A percentile compares a stretch with the other conserved stretches of the same genome.
Evolutionary conservation across 2,329 filamentous ascomycete species (phyloP).

Genomic region (Colletotrichum tofieldiae): DNA sequence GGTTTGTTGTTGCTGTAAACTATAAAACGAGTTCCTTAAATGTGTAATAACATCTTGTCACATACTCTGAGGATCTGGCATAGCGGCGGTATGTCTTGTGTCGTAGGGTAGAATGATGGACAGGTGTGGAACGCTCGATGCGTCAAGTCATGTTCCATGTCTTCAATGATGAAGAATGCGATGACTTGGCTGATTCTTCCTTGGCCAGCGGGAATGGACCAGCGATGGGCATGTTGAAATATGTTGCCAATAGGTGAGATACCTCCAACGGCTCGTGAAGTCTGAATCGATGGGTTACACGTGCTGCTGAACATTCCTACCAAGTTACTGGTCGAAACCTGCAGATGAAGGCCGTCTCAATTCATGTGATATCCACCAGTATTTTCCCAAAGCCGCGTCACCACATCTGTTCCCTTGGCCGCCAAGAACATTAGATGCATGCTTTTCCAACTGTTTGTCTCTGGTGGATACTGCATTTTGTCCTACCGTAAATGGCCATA

Average conservation of each 20-base stretch:
- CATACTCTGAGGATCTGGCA: neutral
- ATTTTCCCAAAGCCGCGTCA: neutral
- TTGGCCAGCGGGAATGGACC: no score
- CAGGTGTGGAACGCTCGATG: no score
- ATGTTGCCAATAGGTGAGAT: no score
- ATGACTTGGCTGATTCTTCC: no score
- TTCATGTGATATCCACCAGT: no score
- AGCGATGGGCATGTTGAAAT: no score
- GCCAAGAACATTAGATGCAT: neutral
- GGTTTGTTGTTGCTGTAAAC: conserved; percentile 63
- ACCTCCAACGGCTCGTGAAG: neutral
- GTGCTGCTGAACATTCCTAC: neutral
- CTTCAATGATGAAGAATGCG: no score
- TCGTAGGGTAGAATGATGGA: no score
- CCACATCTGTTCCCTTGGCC: no score
- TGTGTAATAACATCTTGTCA: no score
- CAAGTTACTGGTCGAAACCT: neutral
- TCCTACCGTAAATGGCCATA: neutral
- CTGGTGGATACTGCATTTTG: neutral
- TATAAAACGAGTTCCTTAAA: neutral
- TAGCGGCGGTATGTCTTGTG: no score
- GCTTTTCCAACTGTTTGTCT: neutral
- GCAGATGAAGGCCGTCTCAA: neutral
- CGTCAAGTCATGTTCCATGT: no score
- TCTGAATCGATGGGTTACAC: neutral